Evolutionary conservation across 805 yeast species (phyloP).

Genomic region (Yamadazyma paraphyllophila): DNA sequence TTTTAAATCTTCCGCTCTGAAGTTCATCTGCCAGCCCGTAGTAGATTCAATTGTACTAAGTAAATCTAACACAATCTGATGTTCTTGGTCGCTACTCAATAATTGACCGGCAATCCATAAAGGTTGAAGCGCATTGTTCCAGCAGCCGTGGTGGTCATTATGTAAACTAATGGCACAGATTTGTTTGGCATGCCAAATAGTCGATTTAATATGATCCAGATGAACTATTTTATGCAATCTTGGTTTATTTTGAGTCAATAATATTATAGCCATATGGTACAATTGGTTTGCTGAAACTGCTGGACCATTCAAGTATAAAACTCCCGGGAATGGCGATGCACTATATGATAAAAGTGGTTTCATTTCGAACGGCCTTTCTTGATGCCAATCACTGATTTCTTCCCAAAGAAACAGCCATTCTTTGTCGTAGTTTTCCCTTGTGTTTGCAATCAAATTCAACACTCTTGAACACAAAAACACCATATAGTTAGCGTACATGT

Average conservation of each 20-base stretch:
- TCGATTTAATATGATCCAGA: slow-evolving; percentile 20
- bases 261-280: slow-evolving; percentile 37
- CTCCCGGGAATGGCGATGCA: slow-evolving; percentile 35
- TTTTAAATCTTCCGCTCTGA: slow-evolving; percentile 24
- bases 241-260: slow-evolving; percentile 41
- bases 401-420: slow-evolving; percentile 43
- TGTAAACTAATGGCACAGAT: slow-evolving; percentile 33
- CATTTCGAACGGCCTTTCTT: slow-evolving; percentile 33
- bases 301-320: slow-evolving; percentile 34
- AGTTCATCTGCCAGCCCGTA: slow-evolving; percentile 33
- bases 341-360: slow-evolving; percentile 30
- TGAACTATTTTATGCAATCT: slow-evolving; percentile 26
- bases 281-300: slow-evolving; percentile 38
- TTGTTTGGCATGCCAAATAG: slow-evolving; percentile 42
- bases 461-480: slow-evolving; percentile 39
- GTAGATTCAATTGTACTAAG: slow-evolving; percentile 23
- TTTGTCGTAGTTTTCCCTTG: slow-evolving; percentile 23
- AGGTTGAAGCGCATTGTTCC: slow-evolving; percentile 26
- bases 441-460: slow-evolving; percentile 26
- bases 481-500: slow-evolving; percentile 41
- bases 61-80: slow-evolving; percentile 17
- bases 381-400: slow-evolving; percentile 38
- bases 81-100: slow-evolving; percentile 24
- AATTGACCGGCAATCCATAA: slow-evolving; percentile 26
- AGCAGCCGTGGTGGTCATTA: slow-evolving; percentile 26